Evolutionary conservation across 1,284 basidiomycete species (phyloP), one percentile per base, ranked within the genome.

Genomic region (Ustilago vetiveriae): DNA sequence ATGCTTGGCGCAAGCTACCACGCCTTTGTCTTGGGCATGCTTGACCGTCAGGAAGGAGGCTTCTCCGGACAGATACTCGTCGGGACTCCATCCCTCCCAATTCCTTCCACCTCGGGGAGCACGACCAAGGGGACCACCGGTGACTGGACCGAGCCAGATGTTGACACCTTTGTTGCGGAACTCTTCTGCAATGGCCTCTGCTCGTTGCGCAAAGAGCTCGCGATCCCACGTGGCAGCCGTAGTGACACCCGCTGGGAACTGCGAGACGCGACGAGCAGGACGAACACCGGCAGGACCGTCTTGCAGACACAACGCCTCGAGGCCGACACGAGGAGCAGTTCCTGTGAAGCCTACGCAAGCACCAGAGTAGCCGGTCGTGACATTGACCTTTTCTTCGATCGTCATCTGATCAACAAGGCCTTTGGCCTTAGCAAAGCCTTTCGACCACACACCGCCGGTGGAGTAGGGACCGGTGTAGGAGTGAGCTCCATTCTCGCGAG

Each of bases 131-230:
- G 55, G 58, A 8, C 62, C 63, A 22, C 71, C 71, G 6, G 70
- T 68, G 21, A 68, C 73, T 6, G 75, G 74, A 10, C 88, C 88
- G 7, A 90, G 84, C 6, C 86, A 86, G 50, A 90, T 85, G 74
- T 94, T 87, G 53, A 90, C 88, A 35, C 92, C 92, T 79, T 93
- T 92, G 26, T 86, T 89, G 58, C 86, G 85, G 82, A 89, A 88
- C 82, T 94, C 92, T 39, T 84, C 77, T 22, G 91, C 92, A 87
- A 94, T 89, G 45, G 86, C 88, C n/a, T 87, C 74, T 14, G 90
- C 92, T 24, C 92, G 87, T 16, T 85, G 79, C 48, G 90, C 88
- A 39, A 92, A 88, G 22, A 92, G 83, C 7, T 86, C 86, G 41
- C 88, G 86, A 78, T 90, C 89, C 82, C 84, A 86, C 2, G 90